Percentiles rank a stretch among this genome's conserved stretches.
phyloP scores from a whole-genome alignment of 2,329 filamentous ascomycete species.

The Diaporthe velutina region DNA sequence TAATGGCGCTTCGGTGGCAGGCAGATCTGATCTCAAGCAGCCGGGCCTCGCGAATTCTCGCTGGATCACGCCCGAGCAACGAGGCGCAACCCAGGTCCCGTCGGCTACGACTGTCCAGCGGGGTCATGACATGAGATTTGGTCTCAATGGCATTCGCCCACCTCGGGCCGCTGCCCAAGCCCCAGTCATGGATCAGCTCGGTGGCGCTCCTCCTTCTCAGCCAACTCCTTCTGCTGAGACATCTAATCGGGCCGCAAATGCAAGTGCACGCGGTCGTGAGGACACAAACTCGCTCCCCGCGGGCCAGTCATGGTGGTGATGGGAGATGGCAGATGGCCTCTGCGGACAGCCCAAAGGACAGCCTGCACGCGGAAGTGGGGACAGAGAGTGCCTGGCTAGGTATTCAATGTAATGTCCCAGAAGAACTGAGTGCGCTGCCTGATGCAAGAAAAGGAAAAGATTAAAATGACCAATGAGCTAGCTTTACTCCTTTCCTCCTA shows the following conservation, averaged over 20 bases:
- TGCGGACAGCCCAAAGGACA: not conserved
- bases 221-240: not conserved
- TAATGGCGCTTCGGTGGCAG: not conserved
- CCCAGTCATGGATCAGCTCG: not conserved
- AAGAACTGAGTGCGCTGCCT: not conserved
- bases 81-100: not conserved
- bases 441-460: not conserved
- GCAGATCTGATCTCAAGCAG: not conserved
- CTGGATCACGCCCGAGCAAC: not conserved
- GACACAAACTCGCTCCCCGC: conserved; percentile 6
- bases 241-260: not conserved
- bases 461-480: not conserved
- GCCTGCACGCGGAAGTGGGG: no score
- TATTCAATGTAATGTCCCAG: not conserved
- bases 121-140: not conserved
- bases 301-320: conserved; percentile 30
- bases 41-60: not conserved
- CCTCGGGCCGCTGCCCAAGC: not conserved
- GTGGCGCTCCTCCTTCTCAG: not conserved
- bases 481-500: not conserved
- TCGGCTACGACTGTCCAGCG: not conserved
- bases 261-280: not conserved
- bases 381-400: not conserved
- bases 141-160: not conserved
- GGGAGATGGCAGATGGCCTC: not conserved